phyloP scores from a whole-genome alignment of 371 early-diverging fungal genomes.

The Haplosporangium sp. region DNA sequence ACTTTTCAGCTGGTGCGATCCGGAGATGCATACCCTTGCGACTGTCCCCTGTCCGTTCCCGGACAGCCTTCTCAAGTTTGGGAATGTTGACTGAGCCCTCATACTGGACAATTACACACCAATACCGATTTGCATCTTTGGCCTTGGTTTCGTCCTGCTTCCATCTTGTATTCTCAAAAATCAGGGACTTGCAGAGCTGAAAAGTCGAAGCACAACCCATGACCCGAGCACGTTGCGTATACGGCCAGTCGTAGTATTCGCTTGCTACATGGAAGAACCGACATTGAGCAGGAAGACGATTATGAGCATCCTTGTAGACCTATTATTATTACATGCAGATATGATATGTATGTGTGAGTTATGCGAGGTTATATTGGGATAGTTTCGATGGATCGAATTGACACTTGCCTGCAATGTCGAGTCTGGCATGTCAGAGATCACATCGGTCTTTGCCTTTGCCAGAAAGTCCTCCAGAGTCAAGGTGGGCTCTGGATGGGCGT shows the following conservation, averaged over 20 bases:
- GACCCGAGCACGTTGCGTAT: conserved; percentile 62
- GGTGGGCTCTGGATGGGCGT: conserved; percentile 24
- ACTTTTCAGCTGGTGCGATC: conserved; percentile 52
- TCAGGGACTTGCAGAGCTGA: conserved; percentile 77
- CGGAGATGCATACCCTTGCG: conserved; percentile 48
- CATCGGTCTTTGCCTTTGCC: conserved; percentile 17
- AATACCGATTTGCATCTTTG: conserved; percentile 35
- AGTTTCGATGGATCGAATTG: background rate
- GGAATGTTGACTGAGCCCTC: conserved; percentile 65
- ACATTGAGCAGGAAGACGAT: conserved; percentile 27
- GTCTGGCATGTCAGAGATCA: conserved; percentile 28
- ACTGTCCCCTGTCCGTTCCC: conserved; percentile 56
- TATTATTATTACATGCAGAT: background rate
- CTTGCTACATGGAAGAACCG: conserved; percentile 60
- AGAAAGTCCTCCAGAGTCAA: conserved; percentile 40
- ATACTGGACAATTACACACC: conserved; percentile 68
- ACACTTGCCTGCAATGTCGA: conserved; percentile 35
- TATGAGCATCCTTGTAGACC: conserved; percentile 46
- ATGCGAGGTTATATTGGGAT: background rate
- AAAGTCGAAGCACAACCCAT: conserved; percentile 65
- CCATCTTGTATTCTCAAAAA: conserved; percentile 75
- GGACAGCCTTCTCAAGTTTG: conserved; percentile 67
- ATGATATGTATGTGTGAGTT: background rate
- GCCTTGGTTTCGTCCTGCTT: conserved; percentile 42
- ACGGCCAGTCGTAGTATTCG: conserved; percentile 72